Base-by-base conservation (phyloP, 306 rosid species). In the Bauhinia variegata region DNA sequence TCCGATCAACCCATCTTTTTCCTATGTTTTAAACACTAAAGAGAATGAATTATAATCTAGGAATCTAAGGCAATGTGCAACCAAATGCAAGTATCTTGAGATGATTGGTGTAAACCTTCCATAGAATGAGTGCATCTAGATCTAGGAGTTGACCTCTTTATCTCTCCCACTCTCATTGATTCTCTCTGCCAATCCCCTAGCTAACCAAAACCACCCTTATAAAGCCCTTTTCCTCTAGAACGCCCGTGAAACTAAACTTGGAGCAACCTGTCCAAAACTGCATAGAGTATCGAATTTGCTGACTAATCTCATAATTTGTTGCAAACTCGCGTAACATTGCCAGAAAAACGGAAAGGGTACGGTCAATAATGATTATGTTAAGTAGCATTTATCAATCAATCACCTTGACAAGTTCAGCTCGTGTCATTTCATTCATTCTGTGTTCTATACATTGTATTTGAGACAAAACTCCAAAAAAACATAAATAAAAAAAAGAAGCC, bases 381-480 rank as follows among this genome's bases (percentile, higher is more conserved):
- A 34, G 38, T 34, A 34, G 11, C n/a, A n/a, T n/a, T n/a, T n/a
- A 18, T 1, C 68, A 55, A 49, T 64, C 46, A 23, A 23, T 23
- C 2, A 23, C 28, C 2, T 23, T 23, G 16, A 38, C 10, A 63
- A 16, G 19, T 16, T 15, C 33, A 28, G 7, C 41, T 76, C 49
- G 15, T 67, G 65, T 51, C 18, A n/a, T 23, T 64, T 15, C 33
- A 34, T 46, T 80, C 42, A 60, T 14, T 64, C 65, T 18, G 47
- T 72, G 54, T 57, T 57, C 58, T 77, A 32, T 59, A 73, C 85
- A 81, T 62, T 77, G 78, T 60, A 55, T 56, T 4, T 32, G 63
- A 32, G 82, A 81, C 75, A 64, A 77, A 52, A 65, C 57, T 42
- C 8, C 0, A 16, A 42, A 67, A 30, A 17, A 56, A n/a, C n/a